Conservation (phyloP, 371 early-diverging fungal genomes). For the Lichtheimia ornata region DNA sequence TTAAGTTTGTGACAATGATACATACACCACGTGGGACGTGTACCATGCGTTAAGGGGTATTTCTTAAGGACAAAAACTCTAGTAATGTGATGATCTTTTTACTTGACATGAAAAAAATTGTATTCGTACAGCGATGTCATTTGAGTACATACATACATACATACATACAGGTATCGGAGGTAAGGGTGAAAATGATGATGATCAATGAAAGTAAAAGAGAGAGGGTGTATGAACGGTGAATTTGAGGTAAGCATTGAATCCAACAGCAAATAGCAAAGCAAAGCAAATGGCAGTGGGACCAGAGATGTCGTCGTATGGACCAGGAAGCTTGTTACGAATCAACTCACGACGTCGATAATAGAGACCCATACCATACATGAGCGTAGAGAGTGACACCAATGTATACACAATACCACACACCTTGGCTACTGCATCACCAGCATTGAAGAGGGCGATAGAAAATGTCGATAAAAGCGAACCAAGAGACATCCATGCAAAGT, state of each 20-base stretch:
- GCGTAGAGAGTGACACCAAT: conserved; percentile 74
- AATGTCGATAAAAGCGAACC: conserved; percentile 76
- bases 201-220: conserved; percentile 9
- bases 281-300: conserved; percentile 90
- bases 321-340: conserved; percentile 69
- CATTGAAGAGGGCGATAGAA: conserved; percentile 82
- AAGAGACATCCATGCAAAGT: conserved; percentile 90
- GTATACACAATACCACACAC: conserved; percentile 81
- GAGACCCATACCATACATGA: conserved; percentile 88
- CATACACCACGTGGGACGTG: too few relatives aligned
- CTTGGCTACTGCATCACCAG: conserved; percentile 78
- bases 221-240: conserved; percentile 37
- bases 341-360: conserved; percentile 93
- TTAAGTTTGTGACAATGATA: too few relatives aligned
- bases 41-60: too few relatives aligned
- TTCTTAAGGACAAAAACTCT: too few relatives aligned
- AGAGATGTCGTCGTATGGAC: conserved; percentile 75
- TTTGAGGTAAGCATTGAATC: conserved; percentile 86
- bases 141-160: too few relatives aligned
- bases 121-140: too few relatives aligned
- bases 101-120: too few relatives aligned
- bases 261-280: conserved; percentile 87
- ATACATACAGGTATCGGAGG: too few relatives aligned
- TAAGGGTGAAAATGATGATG: too few relatives aligned
- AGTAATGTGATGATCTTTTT: too few relatives aligned